These are phyloP conservation scores for Chrysopogon serrulatus DNA, from an alignment of 176 grass and related monocot species.

Conservation along the genomic window DNA sequence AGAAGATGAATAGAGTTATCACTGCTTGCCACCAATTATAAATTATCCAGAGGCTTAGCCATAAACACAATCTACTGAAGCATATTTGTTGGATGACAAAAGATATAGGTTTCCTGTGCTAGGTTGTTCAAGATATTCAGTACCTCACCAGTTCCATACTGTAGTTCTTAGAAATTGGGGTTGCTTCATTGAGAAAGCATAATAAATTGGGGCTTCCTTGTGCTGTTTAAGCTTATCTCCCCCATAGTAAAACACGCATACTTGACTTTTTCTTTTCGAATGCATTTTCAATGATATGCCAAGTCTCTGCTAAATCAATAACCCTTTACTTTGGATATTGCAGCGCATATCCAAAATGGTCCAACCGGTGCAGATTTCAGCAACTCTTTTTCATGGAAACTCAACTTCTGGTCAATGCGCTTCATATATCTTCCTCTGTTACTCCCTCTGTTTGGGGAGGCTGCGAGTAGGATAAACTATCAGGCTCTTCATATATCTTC, in stretches of 20 bases:
- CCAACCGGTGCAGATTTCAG: constrained; percentile 15
- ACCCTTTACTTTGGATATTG: constrained; percentile 1
- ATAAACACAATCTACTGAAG: too few relatives aligned
- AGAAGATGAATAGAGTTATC: too few relatives aligned
- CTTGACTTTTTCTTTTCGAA: neutral
- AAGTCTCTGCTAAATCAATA: neutral
- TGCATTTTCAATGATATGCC: neutral
- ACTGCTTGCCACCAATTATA: too few relatives aligned
- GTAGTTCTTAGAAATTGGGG: neutral
- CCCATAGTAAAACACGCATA: neutral
- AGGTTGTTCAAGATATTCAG: neutral
- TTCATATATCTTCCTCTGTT: constrained; percentile 26
- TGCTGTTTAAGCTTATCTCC: neutral
- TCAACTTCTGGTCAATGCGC: neutral
- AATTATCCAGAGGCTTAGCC: too few relatives aligned
- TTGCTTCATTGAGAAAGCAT: neutral
- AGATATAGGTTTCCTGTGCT: neutral
- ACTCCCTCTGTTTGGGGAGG: too few relatives aligned
- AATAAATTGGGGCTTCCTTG: neutral
- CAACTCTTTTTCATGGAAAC: constrained; percentile 15
- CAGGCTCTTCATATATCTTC: too few relatives aligned
- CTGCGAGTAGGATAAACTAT: neutral
- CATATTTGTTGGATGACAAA: neutral
- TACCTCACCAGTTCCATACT: neutral
- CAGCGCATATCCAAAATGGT: constrained; percentile 39